phyloP scores from a whole-genome alignment of 495 filamentous ascomycete species.

The Lichina pygmaea region DNA sequence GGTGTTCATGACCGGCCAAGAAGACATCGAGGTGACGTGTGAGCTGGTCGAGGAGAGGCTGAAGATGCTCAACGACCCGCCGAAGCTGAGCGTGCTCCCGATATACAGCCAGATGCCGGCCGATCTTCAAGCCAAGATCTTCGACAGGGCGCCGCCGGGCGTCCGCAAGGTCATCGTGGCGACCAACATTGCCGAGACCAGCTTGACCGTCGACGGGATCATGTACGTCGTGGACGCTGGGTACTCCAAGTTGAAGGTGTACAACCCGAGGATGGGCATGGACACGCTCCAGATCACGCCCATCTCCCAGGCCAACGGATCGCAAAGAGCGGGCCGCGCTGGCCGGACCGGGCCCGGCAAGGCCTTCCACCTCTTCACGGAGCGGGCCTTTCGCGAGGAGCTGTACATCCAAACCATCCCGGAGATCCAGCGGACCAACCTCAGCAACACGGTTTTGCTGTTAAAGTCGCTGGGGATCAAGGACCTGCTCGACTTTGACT shows the following conservation, averaged over 20 bases:
- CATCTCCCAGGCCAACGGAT: constrained; percentile 88
- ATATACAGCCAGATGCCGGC: constrained; percentile 99
- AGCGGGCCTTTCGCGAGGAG: constrained; percentile 85
- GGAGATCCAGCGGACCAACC: constrained; percentile 90
- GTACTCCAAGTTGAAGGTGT: constrained; percentile 93
- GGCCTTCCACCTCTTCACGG: constrained; percentile 83
- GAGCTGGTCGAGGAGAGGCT: constrained; percentile 74
- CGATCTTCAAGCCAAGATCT: constrained; percentile 92
- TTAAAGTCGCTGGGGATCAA: constrained; percentile 87
- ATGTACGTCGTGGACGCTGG: constrained; percentile 98
- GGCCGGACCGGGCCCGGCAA: constrained; percentile 91
- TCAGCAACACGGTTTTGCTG: constrained; percentile 80
- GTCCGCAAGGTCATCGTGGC: constrained; percentile 95
- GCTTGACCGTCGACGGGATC: constrained; percentile 93
- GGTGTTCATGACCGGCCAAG: constrained; percentile 98
- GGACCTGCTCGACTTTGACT: constrained; percentile 90
- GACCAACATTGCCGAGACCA: constrained; percentile 96
- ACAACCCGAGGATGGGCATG: constrained; percentile 98
- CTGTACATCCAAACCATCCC: constrained; percentile 95
- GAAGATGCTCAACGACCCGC: constrained; percentile 80
- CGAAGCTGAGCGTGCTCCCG: constrained; percentile 79
- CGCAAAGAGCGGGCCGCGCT: constrained; percentile 78
- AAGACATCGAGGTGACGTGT: constrained; percentile 94
- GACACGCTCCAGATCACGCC: constrained; percentile 96
- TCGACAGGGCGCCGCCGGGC: constrained; percentile 68